Conservation (phyloP, 768 basidiomycete genomes). For the Hebeloma cylindrosporum region DNA sequence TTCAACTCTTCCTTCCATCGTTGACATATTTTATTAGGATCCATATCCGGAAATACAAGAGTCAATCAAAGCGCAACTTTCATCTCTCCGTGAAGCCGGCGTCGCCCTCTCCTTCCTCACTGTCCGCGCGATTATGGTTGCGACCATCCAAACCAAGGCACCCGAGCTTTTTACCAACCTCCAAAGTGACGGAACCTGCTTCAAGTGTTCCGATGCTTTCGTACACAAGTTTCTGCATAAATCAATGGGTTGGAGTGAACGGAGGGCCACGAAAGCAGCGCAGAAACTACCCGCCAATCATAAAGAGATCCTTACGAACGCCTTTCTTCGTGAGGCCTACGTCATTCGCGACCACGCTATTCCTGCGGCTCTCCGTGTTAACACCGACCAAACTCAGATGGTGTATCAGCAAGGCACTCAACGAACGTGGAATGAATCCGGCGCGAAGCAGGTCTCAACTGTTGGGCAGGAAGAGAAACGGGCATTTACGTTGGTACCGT, state of each 20-base stretch:
- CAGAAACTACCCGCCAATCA: slow-evolving; percentile 34
- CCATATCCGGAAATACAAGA: too few species aligned
- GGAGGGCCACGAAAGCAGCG: slow-evolving; percentile 30
- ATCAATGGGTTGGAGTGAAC: background rate
- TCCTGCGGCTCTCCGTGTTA: slow-evolving; percentile 27
- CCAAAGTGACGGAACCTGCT: slow-evolving; percentile 25
- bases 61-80: too few species aligned
- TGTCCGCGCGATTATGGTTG: too few species aligned
- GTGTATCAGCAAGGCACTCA: slow-evolving; percentile 22
- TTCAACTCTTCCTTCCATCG: too few species aligned
- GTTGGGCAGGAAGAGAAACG: slow-evolving; percentile 40
- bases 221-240: slow-evolving; percentile 15
- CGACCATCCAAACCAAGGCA: too few species aligned
- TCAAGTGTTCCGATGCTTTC: slow-evolving; percentile 29
- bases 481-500: slow-evolving; percentile 39
- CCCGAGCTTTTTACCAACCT: too few species aligned
- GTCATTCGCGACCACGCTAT: slow-evolving; percentile 27
- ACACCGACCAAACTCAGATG: slow-evolving; percentile 39
- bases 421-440: slow-evolving; percentile 30
- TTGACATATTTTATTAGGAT: too few species aligned
- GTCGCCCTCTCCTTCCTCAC: too few species aligned
- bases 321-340: slow-evolving; percentile 25
- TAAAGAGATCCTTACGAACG: slow-evolving; percentile 17
- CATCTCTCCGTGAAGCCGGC: too few species aligned
- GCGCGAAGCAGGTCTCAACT: slow-evolving; percentile 34